These are phyloP conservation scores for Cercospora citrullina DNA, from an alignment of 2,329 filamentous ascomycete species.

Conservation along the genomic window DNA sequence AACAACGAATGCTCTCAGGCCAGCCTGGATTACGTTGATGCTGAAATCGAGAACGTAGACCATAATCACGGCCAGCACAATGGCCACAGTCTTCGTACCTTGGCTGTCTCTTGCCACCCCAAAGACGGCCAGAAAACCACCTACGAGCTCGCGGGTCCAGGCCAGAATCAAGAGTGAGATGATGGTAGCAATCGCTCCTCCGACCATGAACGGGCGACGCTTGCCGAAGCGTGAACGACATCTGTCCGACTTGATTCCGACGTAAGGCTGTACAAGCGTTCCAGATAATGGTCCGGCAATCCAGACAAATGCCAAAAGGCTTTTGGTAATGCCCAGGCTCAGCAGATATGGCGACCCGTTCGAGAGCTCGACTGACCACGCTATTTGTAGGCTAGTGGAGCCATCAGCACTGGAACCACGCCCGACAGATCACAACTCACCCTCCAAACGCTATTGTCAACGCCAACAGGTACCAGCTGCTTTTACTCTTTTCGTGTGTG, in stretches of 20 bases:
- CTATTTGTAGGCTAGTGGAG: constrained; percentile 72
- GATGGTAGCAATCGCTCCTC: constrained; percentile 52
- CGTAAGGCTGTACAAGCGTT: constrained; percentile 55
- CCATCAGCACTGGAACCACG: constrained; percentile 5
- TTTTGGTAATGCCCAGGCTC: constrained; percentile 55
- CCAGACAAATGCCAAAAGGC: constrained; percentile 55
- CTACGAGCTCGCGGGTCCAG: constrained; percentile 58
- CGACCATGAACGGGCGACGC: constrained; percentile 55
- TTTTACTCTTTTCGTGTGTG: constrained; percentile 59
- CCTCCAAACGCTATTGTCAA: constrained; percentile 84
- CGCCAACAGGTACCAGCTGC: constrained; percentile 79
- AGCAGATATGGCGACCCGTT: constrained; percentile 72
- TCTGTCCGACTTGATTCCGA: constrained; percentile 56
- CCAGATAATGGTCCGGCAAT: constrained; percentile 58
- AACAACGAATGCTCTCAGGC: constrained; percentile 86
- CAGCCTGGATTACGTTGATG: constrained; percentile 94
- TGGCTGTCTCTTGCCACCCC: constrained; percentile 66
- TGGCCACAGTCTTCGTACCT: constrained; percentile 65
- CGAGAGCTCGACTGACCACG: constrained; percentile 92
- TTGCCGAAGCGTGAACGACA: constrained; percentile 52
- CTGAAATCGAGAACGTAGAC: constrained; percentile 92
- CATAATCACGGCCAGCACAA: constrained; percentile 77
- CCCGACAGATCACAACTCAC: constrained; percentile 34
- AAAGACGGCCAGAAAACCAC: constrained; percentile 67
- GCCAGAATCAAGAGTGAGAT: constrained; percentile 52